phyloP scores from a whole-genome alignment of 257 asterid genomes.

The Fraxinus quadrangulata region DNA sequence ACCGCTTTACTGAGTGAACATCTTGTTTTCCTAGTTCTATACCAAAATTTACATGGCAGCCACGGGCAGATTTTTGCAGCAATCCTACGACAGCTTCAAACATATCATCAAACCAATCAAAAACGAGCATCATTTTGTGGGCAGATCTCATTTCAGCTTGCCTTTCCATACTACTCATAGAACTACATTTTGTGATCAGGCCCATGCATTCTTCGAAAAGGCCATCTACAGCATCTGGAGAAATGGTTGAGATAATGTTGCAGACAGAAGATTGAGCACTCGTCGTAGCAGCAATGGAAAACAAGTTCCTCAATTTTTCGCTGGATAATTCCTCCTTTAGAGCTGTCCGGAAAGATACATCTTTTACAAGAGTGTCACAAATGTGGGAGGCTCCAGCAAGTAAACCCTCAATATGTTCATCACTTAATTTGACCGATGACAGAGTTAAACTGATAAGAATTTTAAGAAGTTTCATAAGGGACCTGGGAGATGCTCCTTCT shows the following conservation, averaged over 20 bases:
- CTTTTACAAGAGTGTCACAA: conserved; percentile 56
- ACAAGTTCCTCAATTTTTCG: conserved; percentile 63
- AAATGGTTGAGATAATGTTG: conserved; percentile 59
- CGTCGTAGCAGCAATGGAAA: conserved; percentile 67
- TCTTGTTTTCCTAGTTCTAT: conserved; percentile 35
- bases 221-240: conserved; percentile 54
- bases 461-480: conserved; percentile 65
- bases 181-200: conserved; percentile 55
- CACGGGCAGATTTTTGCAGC: conserved; percentile 65
- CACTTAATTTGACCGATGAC: conserved; percentile 53
- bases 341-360: conserved; percentile 50
- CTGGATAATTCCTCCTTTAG: conserved; percentile 62
- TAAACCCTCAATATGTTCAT: conserved; percentile 62
- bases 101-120: conserved; percentile 84
- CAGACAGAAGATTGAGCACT: conserved; percentile 77
- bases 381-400: conserved; percentile 76
- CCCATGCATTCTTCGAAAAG: conserved; percentile 74
- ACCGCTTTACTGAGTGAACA: conserved; percentile 37
- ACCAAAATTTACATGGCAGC: conserved; percentile 53
- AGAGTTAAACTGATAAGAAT: conserved; percentile 48
- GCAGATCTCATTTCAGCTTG: conserved; percentile 79
- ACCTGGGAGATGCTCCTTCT: conserved; percentile 71
- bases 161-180: conserved; percentile 46
- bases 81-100: conserved; percentile 56
- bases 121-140: conserved; percentile 70